phyloP scores from a whole-genome alignment of 2,329 filamentous ascomycete genomes.

The Teratosphaeria gauchensis region DNA sequence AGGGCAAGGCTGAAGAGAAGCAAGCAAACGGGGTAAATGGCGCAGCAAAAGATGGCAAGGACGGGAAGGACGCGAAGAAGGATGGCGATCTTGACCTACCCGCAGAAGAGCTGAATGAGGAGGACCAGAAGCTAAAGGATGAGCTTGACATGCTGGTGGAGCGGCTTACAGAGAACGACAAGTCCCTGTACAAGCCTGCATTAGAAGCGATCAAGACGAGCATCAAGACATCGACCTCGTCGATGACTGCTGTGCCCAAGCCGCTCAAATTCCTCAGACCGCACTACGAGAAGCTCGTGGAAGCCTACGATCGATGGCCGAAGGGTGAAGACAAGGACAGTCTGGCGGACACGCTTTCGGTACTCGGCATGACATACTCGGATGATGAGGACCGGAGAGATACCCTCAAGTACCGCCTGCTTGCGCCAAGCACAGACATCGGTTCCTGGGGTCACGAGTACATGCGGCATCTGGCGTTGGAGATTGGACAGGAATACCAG shows the following conservation, averaged over 20 bases:
- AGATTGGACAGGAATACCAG: slow-evolving; percentile 90
- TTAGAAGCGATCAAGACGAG: slow-evolving; percentile 95
- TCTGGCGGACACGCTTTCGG: slow-evolving; percentile 88
- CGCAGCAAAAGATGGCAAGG: slow-evolving; percentile 47
- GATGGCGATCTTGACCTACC: slow-evolving; percentile 65
- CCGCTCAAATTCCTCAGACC: slow-evolving; percentile 95
- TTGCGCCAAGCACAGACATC: slow-evolving; percentile 84
- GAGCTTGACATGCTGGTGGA: slow-evolving; percentile 98
- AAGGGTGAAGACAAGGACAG: slow-evolving; percentile 75
- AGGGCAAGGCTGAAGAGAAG: slow-evolving; percentile 58
- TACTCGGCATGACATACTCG: slow-evolving; percentile 97
- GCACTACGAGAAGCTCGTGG: slow-evolving; percentile 83
- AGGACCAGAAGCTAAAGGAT: slow-evolving; percentile 95
- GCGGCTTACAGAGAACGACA: slow-evolving; percentile 80
- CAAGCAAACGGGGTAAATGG: slow-evolving; percentile 46
- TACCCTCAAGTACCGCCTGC: slow-evolving; percentile 87
- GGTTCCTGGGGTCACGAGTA: slow-evolving; percentile 98
- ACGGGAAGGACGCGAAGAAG: slow-evolving; percentile 49
- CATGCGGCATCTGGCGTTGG: slow-evolving; percentile 84
- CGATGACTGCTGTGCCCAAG: slow-evolving; percentile 98
- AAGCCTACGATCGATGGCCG: slow-evolving; percentile 83
- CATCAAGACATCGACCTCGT: slow-evolving; percentile 98
- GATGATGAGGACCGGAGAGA: slow-evolving; percentile 85
- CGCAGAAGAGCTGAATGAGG: slow-evolving; percentile 86
- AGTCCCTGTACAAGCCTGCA: slow-evolving; percentile 79